phyloP scores from a whole-genome alignment of 768 basidiomycete genomes.

The Boletus tylopilopsis region DNA sequence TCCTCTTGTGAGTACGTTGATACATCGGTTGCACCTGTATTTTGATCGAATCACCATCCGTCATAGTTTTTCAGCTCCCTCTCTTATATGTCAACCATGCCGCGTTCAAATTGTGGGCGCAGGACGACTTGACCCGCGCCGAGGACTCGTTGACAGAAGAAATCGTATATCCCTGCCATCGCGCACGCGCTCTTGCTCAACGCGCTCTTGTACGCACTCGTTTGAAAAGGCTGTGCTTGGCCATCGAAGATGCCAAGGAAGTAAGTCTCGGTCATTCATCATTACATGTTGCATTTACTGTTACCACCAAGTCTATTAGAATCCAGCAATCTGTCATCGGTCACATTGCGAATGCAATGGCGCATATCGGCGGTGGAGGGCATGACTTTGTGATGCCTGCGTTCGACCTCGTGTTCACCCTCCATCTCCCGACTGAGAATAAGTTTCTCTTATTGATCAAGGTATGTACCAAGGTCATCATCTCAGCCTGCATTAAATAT shows the following conservation, averaged over 20 bases:
- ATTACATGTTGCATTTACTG: not conserved
- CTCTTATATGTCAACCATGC: not conserved
- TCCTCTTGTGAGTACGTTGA: not conserved
- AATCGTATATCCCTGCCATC: not conserved
- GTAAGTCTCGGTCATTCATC: not conserved
- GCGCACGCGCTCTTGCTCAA: not conserved
- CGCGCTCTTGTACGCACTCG: slow-evolving; percentile 2
- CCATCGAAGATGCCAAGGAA: slow-evolving; percentile 3
- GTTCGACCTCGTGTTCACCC: slow-evolving; percentile 10
- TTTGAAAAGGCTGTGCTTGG: not conserved
- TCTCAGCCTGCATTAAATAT: no score
- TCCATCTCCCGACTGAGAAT: not conserved
- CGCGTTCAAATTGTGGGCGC: not conserved
- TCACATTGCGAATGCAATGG: not conserved
- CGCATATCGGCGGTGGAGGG: not conserved
- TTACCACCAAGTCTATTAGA: not conserved
- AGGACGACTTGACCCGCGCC: not conserved
- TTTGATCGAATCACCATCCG: not conserved
- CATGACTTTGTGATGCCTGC: not conserved
- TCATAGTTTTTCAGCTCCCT: not conserved
- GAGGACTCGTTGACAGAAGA: slow-evolving; percentile 1
- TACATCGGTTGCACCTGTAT: not conserved
- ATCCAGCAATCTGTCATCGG: not conserved
- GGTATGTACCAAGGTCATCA: not conserved
- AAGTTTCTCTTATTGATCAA: slow-evolving; percentile 12